Conservation (phyloP, 1,139 yeast genomes). For the Wickerhamiella pararugosa region DNA sequence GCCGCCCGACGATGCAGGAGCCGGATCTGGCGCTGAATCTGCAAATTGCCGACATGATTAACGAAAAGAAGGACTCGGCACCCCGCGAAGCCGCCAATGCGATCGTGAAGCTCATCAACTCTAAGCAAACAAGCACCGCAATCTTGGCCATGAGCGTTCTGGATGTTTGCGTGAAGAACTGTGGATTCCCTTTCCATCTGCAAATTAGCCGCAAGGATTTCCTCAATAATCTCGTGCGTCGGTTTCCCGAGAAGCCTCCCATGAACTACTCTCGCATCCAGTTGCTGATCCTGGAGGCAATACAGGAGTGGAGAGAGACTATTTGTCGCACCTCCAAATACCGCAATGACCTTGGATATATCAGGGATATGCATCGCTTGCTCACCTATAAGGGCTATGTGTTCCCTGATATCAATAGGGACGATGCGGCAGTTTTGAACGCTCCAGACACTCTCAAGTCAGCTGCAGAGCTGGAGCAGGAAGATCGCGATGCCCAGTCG, state of each 20-base stretch:
- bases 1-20: slow-evolving; percentile 68
- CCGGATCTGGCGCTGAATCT: slow-evolving; percentile 80
- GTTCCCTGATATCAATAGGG: slow-evolving; percentile 82
- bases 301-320: slow-evolving; percentile 96
- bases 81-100: slow-evolving; percentile 91
- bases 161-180: slow-evolving; percentile 87
- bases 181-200: slow-evolving; percentile 93
- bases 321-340: slow-evolving; percentile 80
- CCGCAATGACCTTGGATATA: slow-evolving; percentile 81
- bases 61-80: slow-evolving; percentile 78
- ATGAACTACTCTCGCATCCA: slow-evolving; percentile 71
- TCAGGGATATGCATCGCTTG: slow-evolving; percentile 90
- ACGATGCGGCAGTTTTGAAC: slow-evolving; percentile 84
- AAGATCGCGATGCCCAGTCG: slow-evolving; percentile 81
- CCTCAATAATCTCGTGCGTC: slow-evolving; percentile 75
- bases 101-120: slow-evolving; percentile 73
- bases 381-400: slow-evolving; percentile 75
- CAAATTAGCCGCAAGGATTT: slow-evolving; percentile 93
- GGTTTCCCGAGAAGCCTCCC: slow-evolving; percentile 94
- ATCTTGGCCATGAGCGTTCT: slow-evolving; percentile 43
- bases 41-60: slow-evolving; percentile 86
- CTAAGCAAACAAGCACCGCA: slow-evolving; percentile 67
- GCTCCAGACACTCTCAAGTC: slow-evolving; percentile 86
- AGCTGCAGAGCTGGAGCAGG: slow-evolving; percentile 79
- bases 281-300: slow-evolving; percentile 68